Conservation (phyloP, 306 rosid species). For the Dryas alaskensis region DNA sequence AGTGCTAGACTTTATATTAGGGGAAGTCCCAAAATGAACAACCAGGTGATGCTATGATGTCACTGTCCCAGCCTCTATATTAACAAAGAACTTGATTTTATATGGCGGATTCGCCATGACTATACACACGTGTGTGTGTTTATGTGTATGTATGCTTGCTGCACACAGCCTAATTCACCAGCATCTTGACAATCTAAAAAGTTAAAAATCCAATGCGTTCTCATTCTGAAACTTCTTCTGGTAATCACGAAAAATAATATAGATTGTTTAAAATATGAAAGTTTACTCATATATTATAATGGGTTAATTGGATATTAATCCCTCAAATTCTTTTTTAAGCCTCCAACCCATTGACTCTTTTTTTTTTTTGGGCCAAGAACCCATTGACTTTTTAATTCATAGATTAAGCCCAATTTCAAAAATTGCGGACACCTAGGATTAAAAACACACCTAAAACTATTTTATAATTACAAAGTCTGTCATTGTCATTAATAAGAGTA, state of each 20-base stretch:
- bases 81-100: not conserved
- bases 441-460: no score
- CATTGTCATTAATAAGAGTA: no score
- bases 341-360: no score
- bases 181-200: not conserved
- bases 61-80: constrained; percentile 10
- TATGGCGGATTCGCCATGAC: constrained; percentile 11
- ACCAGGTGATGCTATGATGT: not conserved
- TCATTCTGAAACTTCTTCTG: not conserved
- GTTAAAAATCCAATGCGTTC: not conserved
- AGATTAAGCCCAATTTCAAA: no score
- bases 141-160: not conserved
- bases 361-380: no score
- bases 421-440: no score
- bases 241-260: not conserved
- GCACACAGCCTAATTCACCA: not conserved
- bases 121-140: not conserved
- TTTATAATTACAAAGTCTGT: no score
- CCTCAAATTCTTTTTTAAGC: no score
- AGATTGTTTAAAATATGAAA: no score
- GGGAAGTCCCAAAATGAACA: not conserved
- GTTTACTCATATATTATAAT: no score
- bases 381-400: no score
- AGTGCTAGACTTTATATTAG: not conserved
- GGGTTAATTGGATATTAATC: no score